phyloP scores from a whole-genome alignment of 2,329 filamentous ascomycete genomes.

The Penicillium brevicompactum region DNA sequence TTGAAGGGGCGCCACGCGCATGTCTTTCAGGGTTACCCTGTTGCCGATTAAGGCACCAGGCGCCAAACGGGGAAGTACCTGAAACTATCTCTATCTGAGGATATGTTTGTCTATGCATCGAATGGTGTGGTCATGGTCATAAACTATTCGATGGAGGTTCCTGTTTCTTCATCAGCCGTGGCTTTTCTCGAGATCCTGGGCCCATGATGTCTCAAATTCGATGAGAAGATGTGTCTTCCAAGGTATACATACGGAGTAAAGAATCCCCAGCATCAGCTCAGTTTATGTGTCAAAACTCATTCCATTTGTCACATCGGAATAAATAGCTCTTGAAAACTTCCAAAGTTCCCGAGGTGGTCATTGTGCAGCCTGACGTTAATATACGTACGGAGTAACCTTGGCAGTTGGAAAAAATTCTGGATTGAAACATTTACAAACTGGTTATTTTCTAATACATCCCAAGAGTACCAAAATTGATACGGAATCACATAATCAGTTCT shows the following conservation, averaged over 20 bases:
- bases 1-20: background rate
- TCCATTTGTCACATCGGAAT: too few relatives aligned
- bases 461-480: background rate
- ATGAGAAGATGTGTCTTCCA: background rate
- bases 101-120: background rate
- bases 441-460: background rate
- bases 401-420: too few relatives aligned
- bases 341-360: too few relatives aligned
- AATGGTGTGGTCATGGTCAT: background rate
- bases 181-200: background rate
- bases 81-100: background rate
- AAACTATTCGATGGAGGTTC: slow-evolving; percentile 1
- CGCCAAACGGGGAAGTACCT: background rate
- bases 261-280: too few relatives aligned
- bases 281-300: too few relatives aligned
- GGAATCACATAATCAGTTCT: background rate
- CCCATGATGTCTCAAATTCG: background rate
- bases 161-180: slow-evolving; percentile 2
- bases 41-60: background rate
- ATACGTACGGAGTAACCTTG: too few relatives aligned
- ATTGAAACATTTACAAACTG: too few relatives aligned
- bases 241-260: too few relatives aligned
- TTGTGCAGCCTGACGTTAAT: too few relatives aligned
- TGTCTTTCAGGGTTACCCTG: background rate
- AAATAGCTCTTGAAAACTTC: too few relatives aligned